Conservation (phyloP, 331 rosid species). For the Telfairia occidentalis region DNA sequence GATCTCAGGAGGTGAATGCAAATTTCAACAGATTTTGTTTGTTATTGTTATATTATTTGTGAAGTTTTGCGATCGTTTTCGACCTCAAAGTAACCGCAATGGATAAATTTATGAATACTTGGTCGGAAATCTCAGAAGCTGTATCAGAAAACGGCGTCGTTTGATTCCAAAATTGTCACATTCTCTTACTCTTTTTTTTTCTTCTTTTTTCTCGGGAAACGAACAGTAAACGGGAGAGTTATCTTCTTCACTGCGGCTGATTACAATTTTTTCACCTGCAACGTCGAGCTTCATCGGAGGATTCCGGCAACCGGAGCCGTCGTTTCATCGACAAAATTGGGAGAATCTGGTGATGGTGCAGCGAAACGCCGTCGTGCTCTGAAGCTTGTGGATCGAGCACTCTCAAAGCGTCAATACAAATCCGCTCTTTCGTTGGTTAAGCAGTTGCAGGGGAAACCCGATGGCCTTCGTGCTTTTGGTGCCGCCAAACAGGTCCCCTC, state of each 20-base stretch:
- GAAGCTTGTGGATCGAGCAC: slow-evolving; percentile 15
- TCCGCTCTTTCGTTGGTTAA: slow-evolving; percentile 17
- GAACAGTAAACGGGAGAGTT: background rate
- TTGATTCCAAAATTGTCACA: no score
- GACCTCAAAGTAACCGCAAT: slow-evolving; percentile 11
- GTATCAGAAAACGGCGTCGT: background rate
- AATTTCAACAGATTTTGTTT: background rate
- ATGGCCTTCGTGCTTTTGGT: slow-evolving; percentile 18
- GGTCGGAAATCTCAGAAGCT: background rate
- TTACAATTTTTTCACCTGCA: background rate
- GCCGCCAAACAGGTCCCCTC: slow-evolving; percentile 16
- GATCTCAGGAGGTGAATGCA: background rate
- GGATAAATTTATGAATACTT: background rate
- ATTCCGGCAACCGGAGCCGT: slow-evolving; percentile 4
- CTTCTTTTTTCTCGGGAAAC: background rate
- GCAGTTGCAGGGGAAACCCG: slow-evolving; percentile 18
- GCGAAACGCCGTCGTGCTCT: slow-evolving; percentile 11
- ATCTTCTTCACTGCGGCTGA: slow-evolving; percentile 3
- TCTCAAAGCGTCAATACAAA: slow-evolving; percentile 15
- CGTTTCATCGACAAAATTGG: background rate
- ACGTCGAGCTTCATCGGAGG: background rate
- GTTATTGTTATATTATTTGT: background rate
- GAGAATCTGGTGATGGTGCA: background rate
- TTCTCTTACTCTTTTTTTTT: background rate
- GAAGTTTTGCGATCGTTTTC: slow-evolving; percentile 5